phyloP scores from a whole-genome alignment of 1,139 yeast species.

The Kluyveromyces marxianus region DNA sequence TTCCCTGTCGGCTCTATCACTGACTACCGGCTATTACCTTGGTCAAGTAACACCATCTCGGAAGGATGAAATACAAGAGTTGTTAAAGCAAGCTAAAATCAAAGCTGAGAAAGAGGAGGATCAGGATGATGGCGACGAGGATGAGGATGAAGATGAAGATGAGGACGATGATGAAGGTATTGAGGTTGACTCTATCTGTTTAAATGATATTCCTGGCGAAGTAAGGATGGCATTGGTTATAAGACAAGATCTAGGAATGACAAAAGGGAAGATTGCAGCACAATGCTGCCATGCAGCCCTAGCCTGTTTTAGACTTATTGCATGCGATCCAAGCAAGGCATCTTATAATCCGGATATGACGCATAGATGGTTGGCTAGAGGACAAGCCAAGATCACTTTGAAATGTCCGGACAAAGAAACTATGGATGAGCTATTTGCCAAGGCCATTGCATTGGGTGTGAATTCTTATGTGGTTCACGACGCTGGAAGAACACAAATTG shows the following conservation, averaged over 20 bases:
- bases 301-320: conserved; percentile 71
- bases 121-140: conserved; percentile 19
- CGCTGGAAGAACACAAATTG: conserved; percentile 95
- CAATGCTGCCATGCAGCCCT: conserved; percentile 98
- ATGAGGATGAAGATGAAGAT: conserved; percentile 33
- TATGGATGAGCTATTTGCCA: conserved; percentile 70
- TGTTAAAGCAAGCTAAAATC: conserved; percentile 14
- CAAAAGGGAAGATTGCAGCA: conserved; percentile 94
- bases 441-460: conserved; percentile 72
- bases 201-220: conserved; percentile 66
- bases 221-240: conserved; percentile 84
- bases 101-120: conserved; percentile 11
- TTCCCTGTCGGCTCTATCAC: conserved; percentile 19
- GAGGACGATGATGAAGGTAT: conserved; percentile 44
- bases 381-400: conserved; percentile 93
- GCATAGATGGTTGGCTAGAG: conserved; percentile 71
- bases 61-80: conserved; percentile 13
- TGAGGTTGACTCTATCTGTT: conserved; percentile 46
- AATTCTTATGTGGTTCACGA: conserved; percentile 81
- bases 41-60: conserved; percentile 16
- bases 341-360: conserved; percentile 57
- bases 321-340: conserved; percentile 39
- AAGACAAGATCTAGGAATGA: conserved; percentile 85
- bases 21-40: conserved; percentile 25
- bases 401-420: conserved; percentile 71